phyloP scores from a whole-genome alignment of 345 rosid genomes.

The Brassica carinata region DNA sequence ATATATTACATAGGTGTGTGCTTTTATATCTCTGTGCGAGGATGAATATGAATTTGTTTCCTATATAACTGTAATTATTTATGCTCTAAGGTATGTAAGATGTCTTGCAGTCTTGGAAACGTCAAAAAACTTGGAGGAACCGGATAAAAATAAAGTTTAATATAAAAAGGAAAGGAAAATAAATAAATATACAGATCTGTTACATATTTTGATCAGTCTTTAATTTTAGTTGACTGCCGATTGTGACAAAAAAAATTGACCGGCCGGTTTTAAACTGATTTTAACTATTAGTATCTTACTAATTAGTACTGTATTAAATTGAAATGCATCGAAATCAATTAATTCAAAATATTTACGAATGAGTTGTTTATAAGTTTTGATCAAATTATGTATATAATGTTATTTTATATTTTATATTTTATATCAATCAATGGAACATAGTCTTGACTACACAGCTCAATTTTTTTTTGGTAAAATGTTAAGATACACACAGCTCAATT shows the following conservation, averaged over 20 bases:
- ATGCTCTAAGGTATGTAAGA: not conserved
- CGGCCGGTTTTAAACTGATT: not conserved
- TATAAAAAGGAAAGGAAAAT: not conserved
- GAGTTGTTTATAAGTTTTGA: not conserved
- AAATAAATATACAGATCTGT: not conserved
- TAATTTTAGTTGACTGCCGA: conserved; percentile 3
- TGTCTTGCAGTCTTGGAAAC: conserved; percentile 26
- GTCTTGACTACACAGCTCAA: not conserved
- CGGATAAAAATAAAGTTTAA: not conserved
- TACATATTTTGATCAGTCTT: not conserved
- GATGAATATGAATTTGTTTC: conserved; percentile 18
- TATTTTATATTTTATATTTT: not conserved
- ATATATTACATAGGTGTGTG: not conserved
- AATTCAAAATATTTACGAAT: not conserved
- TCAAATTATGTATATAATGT: not conserved
- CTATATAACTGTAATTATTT: not conserved
- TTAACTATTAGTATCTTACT: not conserved
- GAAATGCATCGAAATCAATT: not conserved
- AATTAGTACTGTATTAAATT: not conserved
- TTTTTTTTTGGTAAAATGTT: not conserved
- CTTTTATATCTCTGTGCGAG: conserved; percentile 11
- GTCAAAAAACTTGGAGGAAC: conserved; percentile 26
- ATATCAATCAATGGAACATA: not conserved
- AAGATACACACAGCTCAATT: not conserved
- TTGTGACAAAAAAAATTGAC: not conserved